These are phyloP conservation scores for Tympanopsis confertula DNA, from an alignment of 2,329 filamentous ascomycete species.

Conservation along the genomic window DNA sequence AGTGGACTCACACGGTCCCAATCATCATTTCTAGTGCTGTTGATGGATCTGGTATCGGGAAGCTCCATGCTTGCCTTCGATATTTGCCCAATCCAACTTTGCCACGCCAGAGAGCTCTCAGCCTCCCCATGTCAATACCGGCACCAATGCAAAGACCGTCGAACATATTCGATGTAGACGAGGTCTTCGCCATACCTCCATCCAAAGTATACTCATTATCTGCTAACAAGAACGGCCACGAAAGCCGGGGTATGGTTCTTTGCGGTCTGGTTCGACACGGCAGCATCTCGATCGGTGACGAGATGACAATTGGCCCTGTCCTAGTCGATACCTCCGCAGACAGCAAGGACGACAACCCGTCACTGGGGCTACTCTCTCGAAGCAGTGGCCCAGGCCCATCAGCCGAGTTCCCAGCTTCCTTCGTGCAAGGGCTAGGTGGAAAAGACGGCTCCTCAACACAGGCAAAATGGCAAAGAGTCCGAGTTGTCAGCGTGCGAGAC, in stretches of 20 bases:
- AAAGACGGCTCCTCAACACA: slow-evolving; percentile 38
- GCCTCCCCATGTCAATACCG: slow-evolving; percentile 30
- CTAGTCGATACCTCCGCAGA: slow-evolving; percentile 39
- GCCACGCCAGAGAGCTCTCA: slow-evolving; percentile 20
- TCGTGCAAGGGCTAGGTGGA: slow-evolving; percentile 36
- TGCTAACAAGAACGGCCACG: slow-evolving; percentile 1
- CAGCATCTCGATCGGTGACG: slow-evolving; percentile 64
- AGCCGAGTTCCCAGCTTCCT: slow-evolving; percentile 39
- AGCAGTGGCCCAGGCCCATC: slow-evolving; percentile 32
- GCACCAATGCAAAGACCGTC: slow-evolving; percentile 47
- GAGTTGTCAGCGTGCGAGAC: slow-evolving; percentile 77
- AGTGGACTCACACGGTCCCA: slow-evolving; percentile 50
- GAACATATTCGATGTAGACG: slow-evolving; percentile 78
- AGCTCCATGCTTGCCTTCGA: slow-evolving; percentile 71
- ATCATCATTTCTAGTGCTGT: slow-evolving; percentile 82
- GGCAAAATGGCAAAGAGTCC: slow-evolving; percentile 69
- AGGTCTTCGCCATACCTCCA: slow-evolving; percentile 67
- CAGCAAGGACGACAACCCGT: slow-evolving; percentile 23
- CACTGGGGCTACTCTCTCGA: too few species aligned
- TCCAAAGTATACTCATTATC: slow-evolving; percentile 37
- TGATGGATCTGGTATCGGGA: slow-evolving; percentile 69
- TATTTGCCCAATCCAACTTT: slow-evolving; percentile 57
- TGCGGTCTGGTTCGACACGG: slow-evolving; percentile 79
- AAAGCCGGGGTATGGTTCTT: slow-evolving; percentile 51
- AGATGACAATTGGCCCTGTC: slow-evolving; percentile 70